phyloP scores from a whole-genome alignment of 495 filamentous ascomycete species.

The Aspergillus steynii region DNA sequence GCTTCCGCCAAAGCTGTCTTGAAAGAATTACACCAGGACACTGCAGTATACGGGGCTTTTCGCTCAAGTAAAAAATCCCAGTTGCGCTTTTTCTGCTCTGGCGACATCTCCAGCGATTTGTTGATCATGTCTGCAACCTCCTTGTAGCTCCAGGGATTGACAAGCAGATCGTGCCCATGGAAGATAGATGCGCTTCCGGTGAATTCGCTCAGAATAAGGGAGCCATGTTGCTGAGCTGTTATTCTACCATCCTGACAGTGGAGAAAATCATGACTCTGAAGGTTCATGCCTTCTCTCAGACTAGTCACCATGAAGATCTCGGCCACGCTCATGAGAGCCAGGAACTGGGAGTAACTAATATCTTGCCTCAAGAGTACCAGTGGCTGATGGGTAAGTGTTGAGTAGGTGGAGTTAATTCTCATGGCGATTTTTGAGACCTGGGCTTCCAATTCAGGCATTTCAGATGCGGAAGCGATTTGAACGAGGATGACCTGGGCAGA shows the following conservation, averaged over 20 bases:
- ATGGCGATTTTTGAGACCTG: slow-evolving; percentile 85
- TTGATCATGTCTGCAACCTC: slow-evolving; percentile 78
- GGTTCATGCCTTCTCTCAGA: slow-evolving; percentile 89
- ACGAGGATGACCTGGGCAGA: slow-evolving; percentile 65
- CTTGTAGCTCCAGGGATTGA: slow-evolving; percentile 91
- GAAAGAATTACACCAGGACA: slow-evolving; percentile 71
- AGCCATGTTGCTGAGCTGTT: slow-evolving; percentile 69
- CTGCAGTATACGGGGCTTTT: slow-evolving; percentile 71
- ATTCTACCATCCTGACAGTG: slow-evolving; percentile 78
- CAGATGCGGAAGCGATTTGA: slow-evolving; percentile 79
- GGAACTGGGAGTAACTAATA: slow-evolving; percentile 80
- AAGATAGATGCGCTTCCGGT: slow-evolving; percentile 87
- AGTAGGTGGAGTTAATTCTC: slow-evolving; percentile 77
- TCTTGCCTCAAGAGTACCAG: slow-evolving; percentile 89
- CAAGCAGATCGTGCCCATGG: slow-evolving; percentile 62
- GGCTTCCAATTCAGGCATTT: slow-evolving; percentile 74
- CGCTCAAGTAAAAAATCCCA: slow-evolving; percentile 70
- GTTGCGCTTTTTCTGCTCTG: slow-evolving; percentile 64
- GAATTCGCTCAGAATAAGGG: slow-evolving; percentile 90
- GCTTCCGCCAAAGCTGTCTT: slow-evolving; percentile 54
- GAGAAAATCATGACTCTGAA: slow-evolving; percentile 84
- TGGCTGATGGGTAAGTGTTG: slow-evolving; percentile 79
- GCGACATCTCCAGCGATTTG: slow-evolving; percentile 70
- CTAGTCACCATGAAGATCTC: slow-evolving; percentile 84
- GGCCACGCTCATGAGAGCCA: slow-evolving; percentile 78